A percentile compares a stretch with the other conserved stretches of the same genome.
phyloP scores from a whole-genome alignment of 2,329 filamentous ascomycete species.

The Aspergillus intermedius region DNA sequence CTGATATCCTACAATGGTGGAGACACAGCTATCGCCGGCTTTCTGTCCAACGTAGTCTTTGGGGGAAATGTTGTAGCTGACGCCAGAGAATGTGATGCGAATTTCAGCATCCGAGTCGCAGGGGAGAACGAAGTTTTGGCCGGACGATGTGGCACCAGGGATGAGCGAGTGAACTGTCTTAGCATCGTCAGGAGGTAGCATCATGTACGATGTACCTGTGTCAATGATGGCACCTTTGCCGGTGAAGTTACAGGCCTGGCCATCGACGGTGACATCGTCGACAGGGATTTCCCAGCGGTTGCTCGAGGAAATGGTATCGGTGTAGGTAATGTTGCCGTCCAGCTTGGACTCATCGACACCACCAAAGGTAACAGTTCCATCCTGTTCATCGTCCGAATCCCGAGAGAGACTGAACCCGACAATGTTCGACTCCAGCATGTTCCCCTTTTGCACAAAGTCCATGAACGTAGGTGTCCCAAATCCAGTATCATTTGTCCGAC shows the following conservation, averaged over 20 bases:
- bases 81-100: conserved; percentile 61
- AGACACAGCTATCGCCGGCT: conserved; percentile 43
- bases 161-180: conserved; percentile 62
- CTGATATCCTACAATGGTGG: conserved; percentile 67
- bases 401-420: conserved; percentile 68
- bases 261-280: conserved; percentile 59
- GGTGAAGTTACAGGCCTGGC: conserved; percentile 48
- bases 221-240: conserved; percentile 66
- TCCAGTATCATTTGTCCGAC: conserved; percentile 52
- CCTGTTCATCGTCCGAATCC: conserved; percentile 56
- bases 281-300: conserved; percentile 69
- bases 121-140: conserved; percentile 63
- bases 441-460: conserved; percentile 52
- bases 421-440: conserved; percentile 57
- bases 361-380: conserved; percentile 74
- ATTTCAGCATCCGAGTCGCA: conserved; percentile 60
- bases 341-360: conserved; percentile 61
- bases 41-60: conserved; percentile 61
- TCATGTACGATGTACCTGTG: conserved; percentile 73
- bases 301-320: conserved; percentile 43
- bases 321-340: conserved; percentile 63
- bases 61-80: conserved; percentile 59
- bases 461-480: conserved; percentile 58
- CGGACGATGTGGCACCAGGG: conserved; percentile 52
- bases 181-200: conserved; percentile 63